A percentile compares a stretch with the other conserved stretches of the same genome.
phyloP scores from a whole-genome alignment of 1,284 basidiomycete species.

The Veloboletus limbatus region DNA sequence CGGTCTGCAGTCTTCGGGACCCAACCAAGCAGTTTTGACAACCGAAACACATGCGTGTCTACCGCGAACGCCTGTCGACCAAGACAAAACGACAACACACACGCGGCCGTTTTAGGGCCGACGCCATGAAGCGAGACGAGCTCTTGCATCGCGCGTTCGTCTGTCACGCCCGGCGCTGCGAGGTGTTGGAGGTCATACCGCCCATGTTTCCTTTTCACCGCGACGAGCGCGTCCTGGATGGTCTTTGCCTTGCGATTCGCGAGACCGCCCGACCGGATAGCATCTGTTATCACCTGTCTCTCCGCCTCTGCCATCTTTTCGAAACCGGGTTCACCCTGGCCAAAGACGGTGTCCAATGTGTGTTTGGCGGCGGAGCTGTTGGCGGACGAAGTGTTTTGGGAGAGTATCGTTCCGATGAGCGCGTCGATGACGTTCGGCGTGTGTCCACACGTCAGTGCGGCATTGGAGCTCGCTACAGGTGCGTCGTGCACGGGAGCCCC shows the following conservation, averaged over 20 bases:
- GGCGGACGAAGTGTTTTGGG: constrained; percentile 66
- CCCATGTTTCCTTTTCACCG: constrained; percentile 53
- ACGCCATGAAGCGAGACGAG: constrained; percentile 69
- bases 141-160: constrained; percentile 67
- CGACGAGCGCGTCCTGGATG: constrained; percentile 57
- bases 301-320: constrained; percentile 55
- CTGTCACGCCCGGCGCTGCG: constrained; percentile 36
- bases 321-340: constrained; percentile 53
- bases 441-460: constrained; percentile 52
- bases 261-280: constrained; percentile 68
- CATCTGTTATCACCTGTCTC: constrained; percentile 50
- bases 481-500: constrained; percentile 23
- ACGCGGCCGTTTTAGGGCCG: constrained; percentile 77
- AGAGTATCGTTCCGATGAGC: constrained; percentile 69
- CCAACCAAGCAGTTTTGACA: constrained; percentile 68
- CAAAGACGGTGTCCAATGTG: constrained; percentile 57
- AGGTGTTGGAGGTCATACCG: constrained; percentile 57
- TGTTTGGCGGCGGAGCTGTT: constrained; percentile 68
- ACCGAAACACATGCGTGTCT: constrained; percentile 71
- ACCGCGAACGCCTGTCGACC: constrained; percentile 74
- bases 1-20: constrained; percentile 60
- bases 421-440: constrained; percentile 69
- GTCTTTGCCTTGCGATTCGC: constrained; percentile 72
- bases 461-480: constrained; percentile 35
- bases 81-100: constrained; percentile 76